Evolutionary conservation across 1,139 yeast genomes (phyloP), one percentile per base, ranked within the genome.

Genomic region (Hanseniaspora uvarum): DNA sequence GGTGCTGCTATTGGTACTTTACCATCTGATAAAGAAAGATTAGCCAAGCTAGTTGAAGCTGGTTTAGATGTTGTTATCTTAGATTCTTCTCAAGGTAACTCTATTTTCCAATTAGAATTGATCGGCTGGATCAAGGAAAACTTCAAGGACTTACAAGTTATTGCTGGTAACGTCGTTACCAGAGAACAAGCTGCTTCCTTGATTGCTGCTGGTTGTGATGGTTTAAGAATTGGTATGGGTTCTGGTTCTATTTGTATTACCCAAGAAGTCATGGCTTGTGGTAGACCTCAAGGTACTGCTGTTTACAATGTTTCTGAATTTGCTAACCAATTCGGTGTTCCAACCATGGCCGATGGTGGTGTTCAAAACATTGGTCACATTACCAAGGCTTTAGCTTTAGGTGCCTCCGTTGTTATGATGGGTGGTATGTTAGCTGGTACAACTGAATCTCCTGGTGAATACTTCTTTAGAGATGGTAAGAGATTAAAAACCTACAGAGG

Each of bases 221-320:
- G 89, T 69, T 79, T 92, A 66, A 88, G 97, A 79, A 89, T 92
- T 62, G 99, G 98, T 75, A 92, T 92, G 99, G 99, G 99, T 66
- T 87, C 97, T 44, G 98, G 98, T 67, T 87, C 96, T 57, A 92
- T 92, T 68, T 92, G 97, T 79, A 94, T 92, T 68, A 92, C 98
- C 56, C 98, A 94, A 76, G 99, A 92, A 75, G 98, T 92, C 58
- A 92, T 92, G 99, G 98, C 99, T 53, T 94, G 96, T 75, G 99
- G 99, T 73, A 89, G 98, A 79, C 98, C 99, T 58, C 98, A 94
- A 77, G 99, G 97, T 46, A 77, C 89, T 0, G 77, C 81, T 24
- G 70, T 68, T 7, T 68, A 59, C 45, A 78, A 77, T 41, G 63
- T 76, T 28, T 60, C 68, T 3, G 66, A 70, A 62, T 64, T 69